A percentile compares a stretch with the other conserved stretches of the same genome.
Evolutionary conservation across 2,329 filamentous ascomycete genomes (phyloP).

Genomic region (Botryosphaeria dothidea): DNA sequence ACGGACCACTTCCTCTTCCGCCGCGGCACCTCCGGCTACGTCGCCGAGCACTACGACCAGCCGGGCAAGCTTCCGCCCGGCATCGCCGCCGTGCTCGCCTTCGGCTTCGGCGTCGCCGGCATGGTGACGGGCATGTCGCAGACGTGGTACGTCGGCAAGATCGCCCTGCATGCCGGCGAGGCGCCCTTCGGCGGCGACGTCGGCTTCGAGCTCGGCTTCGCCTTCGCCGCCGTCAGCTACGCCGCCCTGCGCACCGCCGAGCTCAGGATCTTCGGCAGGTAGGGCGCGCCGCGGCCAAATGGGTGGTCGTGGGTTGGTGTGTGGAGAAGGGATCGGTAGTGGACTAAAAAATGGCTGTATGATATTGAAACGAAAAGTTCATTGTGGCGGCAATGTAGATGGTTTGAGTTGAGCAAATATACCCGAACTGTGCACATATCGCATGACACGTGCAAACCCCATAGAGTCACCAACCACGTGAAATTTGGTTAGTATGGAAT

Average conservation of each 20-base stretch:
- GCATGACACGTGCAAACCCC: too few relatives aligned
- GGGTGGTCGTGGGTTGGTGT: neutral
- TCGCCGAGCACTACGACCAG: constrained; percentile 59
- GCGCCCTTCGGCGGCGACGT: constrained; percentile 58
- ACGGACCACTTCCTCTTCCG: constrained; percentile 70
- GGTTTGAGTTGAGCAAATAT: neutral
- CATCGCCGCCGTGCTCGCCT: constrained; percentile 63
- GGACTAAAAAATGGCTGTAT: too few relatives aligned
- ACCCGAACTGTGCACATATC: neutral
- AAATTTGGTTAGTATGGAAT: too few relatives aligned
- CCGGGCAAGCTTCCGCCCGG: constrained; percentile 61
- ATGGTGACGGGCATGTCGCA: constrained; percentile 72
- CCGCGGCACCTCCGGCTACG: constrained; percentile 61
- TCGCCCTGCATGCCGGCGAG: constrained; percentile 60
- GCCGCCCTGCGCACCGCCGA: constrained; percentile 53
- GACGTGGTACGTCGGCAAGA: constrained; percentile 65
- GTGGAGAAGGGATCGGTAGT: neutral
- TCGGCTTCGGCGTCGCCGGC: constrained; percentile 64
- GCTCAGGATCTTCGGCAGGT: constrained; percentile 46
- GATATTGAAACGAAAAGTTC: neutral
- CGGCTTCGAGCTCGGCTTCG: constrained; percentile 67
- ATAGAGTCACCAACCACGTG: too few relatives aligned
- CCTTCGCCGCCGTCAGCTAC: constrained; percentile 58
- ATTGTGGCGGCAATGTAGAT: neutral
- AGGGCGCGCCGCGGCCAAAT: constrained; percentile 21